Evolutionary conservation across 1,284 basidiomycete species (phyloP).

Genomic region (Kwoniella shivajii): DNA sequence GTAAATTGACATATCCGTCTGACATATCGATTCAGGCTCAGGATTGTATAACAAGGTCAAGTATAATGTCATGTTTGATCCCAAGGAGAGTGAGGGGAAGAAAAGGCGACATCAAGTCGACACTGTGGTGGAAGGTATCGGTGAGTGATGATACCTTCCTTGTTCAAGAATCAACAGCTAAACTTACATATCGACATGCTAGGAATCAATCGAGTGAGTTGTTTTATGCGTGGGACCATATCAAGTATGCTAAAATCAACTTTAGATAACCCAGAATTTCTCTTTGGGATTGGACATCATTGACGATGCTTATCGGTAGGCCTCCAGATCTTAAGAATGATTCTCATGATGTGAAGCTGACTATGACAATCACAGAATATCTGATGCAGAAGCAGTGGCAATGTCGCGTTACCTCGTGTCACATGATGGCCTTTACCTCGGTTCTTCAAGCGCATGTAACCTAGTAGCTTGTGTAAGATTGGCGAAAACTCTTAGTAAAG

Average conservation of each 20-base stretch:
- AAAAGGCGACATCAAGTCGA: slow-evolving; percentile 73
- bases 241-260: background rate
- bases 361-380: slow-evolving; percentile 62
- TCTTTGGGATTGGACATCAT: slow-evolving; percentile 76
- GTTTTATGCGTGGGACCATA: background rate
- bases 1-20: background rate
- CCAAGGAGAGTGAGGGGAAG: slow-evolving; percentile 91
- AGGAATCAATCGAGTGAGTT: slow-evolving; percentile 33
- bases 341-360: background rate
- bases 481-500: slow-evolving; percentile 65
- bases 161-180: slow-evolving; percentile 64
- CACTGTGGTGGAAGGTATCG: slow-evolving; percentile 76
- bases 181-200: background rate
- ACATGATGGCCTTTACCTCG: slow-evolving; percentile 90
- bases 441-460: slow-evolving; percentile 95
- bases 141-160: slow-evolving; percentile 46
- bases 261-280: slow-evolving; percentile 73
- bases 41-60: slow-evolving; percentile 95
- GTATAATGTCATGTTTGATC: slow-evolving; percentile 91
- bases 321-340: background rate
- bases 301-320: slow-evolving; percentile 81
- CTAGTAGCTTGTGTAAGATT: slow-evolving; percentile 83
- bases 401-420: slow-evolving; percentile 89
- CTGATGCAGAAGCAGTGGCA: slow-evolving; percentile 84
- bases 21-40: slow-evolving; percentile 58